Base-by-base conservation (phyloP, 73 alveolate genomes). In the Paramecium bursaria region DNA sequence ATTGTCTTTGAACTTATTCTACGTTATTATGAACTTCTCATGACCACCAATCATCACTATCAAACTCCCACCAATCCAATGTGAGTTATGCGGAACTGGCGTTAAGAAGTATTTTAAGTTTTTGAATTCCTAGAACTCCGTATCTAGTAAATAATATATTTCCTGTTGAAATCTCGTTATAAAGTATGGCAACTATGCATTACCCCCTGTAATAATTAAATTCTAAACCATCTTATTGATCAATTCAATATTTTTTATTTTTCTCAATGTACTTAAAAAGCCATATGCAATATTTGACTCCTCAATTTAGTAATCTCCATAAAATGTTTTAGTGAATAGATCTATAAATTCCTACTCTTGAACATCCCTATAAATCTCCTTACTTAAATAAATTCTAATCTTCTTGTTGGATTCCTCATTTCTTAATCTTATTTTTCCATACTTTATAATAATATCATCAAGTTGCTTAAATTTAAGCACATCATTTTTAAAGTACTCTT, bases 241-340 rank as follows among this genome's bases (percentile, higher is more conserved):
- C 4, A 67, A 21, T 9, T 67, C 82, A 11, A 42, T 31, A 42
- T 67, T 57, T 35, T 67, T 67, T 4, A 67, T 35, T 19, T 31
- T 17, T 30, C 46, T 21, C 0, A 67, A 35, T 17, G 44, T 35
- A 26, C 44, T 19, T 42, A 67, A 39, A 33, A 67, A 67, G 33
- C 82, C 82, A 67, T 35, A 67, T 1, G 82, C 82, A 2, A 67
- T 67, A 67, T 67, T 67, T 17, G 82, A 67, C 11, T 67, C 82
- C 23, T 67, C 82, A 5, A 39, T 57, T 5, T 67, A 39, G 15
- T 42, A 67, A 67, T 67, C 35, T 2, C 82, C 82, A 67, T 39
- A 67, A 19, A 39, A 67, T 5, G 53, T 67, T 14, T 67, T 35
- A n/a, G 82, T 67, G n/a, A 39, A 67, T 11, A 53, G 44, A 21